A percentile compares a stretch with the other conserved stretches of the same genome.
Evolutionary conservation across 2,329 filamentous ascomycete species (phyloP).

Genomic region (Chaetomiaceae sp.): DNA sequence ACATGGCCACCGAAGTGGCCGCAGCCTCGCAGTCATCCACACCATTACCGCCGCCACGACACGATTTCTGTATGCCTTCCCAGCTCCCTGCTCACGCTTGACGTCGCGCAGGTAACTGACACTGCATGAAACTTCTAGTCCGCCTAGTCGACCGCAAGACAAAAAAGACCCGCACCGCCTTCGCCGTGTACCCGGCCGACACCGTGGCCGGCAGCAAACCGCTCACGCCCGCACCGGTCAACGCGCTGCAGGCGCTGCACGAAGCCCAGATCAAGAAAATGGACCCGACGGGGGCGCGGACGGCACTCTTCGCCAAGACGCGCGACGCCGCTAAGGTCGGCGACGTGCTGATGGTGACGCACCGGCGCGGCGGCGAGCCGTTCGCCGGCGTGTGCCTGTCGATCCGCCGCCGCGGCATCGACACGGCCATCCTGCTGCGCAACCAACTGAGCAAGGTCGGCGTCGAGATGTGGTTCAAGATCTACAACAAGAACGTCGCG

Average conservation of each 20-base stretch:
- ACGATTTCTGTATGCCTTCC: constrained; percentile 24
- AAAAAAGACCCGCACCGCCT: constrained; percentile 35
- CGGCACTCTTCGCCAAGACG: constrained; percentile 68
- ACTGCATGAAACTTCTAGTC: constrained; percentile 19
- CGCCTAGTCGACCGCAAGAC: constrained; percentile 28
- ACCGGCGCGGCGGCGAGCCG: constrained; percentile 71
- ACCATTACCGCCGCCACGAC: constrained; percentile 25
- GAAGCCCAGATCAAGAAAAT: constrained; percentile 64
- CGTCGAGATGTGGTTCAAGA: constrained; percentile 96
- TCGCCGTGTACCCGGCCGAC: constrained; percentile 40
- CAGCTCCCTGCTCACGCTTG: background rate
- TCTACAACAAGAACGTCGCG: constrained; percentile 83
- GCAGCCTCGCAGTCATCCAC: constrained; percentile 17
- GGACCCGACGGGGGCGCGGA: constrained; percentile 79
- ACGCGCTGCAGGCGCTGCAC: constrained; percentile 64
- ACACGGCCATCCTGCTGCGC: constrained; percentile 80
- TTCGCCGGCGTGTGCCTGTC: constrained; percentile 85
- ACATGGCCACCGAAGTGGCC: constrained; percentile 39
- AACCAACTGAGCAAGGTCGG: constrained; percentile 81
- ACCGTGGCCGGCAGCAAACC: constrained; percentile 11
- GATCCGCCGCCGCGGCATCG: constrained; percentile 80
- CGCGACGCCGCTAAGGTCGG: constrained; percentile 74
- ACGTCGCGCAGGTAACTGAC: constrained; percentile 5
- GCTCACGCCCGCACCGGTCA: constrained; percentile 17
- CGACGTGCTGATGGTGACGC: constrained; percentile 86